Conservation (phyloP, 2,329 filamentous ascomycete species). For the Neofusicoccum laricinum region DNA sequence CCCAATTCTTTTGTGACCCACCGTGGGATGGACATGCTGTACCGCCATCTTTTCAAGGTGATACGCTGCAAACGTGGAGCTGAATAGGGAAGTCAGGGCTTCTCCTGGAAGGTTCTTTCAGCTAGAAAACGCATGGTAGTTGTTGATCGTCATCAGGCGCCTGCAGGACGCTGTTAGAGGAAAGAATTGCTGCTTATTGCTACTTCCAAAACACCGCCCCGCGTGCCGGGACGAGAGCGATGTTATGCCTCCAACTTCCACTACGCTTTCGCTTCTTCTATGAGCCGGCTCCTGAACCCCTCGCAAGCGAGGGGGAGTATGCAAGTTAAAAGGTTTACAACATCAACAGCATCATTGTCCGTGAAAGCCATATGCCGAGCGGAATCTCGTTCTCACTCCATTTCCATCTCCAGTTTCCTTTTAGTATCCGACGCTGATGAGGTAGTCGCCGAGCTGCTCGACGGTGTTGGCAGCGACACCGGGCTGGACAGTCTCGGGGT, state of each 20-base stretch:
- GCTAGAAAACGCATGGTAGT: neutral
- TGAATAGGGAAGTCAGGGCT: too few relatives aligned
- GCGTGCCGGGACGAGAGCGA: constrained; percentile 11
- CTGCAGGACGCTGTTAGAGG: neutral
- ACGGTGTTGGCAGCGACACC: constrained; percentile 76
- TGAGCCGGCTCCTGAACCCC: constrained; percentile 17
- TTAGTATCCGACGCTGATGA: constrained; percentile 75
- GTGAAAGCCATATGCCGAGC: constrained; percentile 14
- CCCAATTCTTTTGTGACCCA: too few relatives aligned
- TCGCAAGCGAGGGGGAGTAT: constrained; percentile 25
- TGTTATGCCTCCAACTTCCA: constrained; percentile 11
- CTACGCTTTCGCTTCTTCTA: constrained; percentile 17
- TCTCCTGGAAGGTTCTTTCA: too few relatives aligned
- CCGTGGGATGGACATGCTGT: too few relatives aligned
- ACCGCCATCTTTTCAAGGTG: too few relatives aligned
- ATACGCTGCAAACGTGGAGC: too few relatives aligned
- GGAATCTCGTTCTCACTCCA: neutral
- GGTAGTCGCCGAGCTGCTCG: constrained; percentile 82
- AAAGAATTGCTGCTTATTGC: constrained; percentile 12
- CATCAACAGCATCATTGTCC: constrained; percentile 21
- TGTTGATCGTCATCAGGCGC: neutral
- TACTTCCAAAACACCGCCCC: neutral
- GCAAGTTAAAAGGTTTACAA: constrained; percentile 37
- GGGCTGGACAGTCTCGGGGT: constrained; percentile 70
- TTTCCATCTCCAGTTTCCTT: constrained; percentile 11